Percentiles rank a stretch among this genome's conserved stretches.
These are phyloP conservation scores for Thielaviopsis euricoi DNA, from an alignment of 2,329 filamentous ascomycete species.

Conservation along the genomic window DNA sequence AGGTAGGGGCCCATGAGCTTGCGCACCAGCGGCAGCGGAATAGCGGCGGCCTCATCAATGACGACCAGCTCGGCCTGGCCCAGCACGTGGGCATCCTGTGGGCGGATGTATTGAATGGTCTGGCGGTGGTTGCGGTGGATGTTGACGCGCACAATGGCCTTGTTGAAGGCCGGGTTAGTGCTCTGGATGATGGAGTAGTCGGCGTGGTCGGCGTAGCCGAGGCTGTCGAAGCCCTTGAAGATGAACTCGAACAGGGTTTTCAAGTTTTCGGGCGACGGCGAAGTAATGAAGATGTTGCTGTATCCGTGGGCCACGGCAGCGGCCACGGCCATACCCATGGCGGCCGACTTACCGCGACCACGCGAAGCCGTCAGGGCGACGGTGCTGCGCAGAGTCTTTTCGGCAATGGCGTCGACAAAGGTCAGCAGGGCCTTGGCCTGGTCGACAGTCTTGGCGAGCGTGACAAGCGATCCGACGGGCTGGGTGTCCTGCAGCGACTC, in stretches of 20 bases:
- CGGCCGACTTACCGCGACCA: slow-evolving; percentile 93
- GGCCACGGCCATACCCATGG: slow-evolving; percentile 83
- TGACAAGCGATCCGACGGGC: slow-evolving; percentile 69
- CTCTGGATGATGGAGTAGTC: slow-evolving; percentile 98
- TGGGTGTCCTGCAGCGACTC: slow-evolving; percentile 72
- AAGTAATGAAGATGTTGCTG: slow-evolving; percentile 98
- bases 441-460: slow-evolving; percentile 77
- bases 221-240: slow-evolving; percentile 92
- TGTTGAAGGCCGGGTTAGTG: slow-evolving; percentile 97
- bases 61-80: slow-evolving; percentile 91
- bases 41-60: slow-evolving; percentile 94
- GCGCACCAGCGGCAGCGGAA: slow-evolving; percentile 77
- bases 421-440: slow-evolving; percentile 94
- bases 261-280: slow-evolving; percentile 91
- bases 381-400: slow-evolving; percentile 88
- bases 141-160: slow-evolving; percentile 94
- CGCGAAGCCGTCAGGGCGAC: slow-evolving; percentile 85
- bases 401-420: slow-evolving; percentile 88
- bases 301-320: slow-evolving; percentile 92
- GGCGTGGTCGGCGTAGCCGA: slow-evolving; percentile 85
- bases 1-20: slow-evolving; percentile 95
- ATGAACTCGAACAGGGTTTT: slow-evolving; percentile 98
- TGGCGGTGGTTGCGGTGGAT: slow-evolving; percentile 88
- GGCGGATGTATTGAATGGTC: slow-evolving; percentile 96
- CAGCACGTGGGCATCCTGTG: slow-evolving; percentile 85